phyloP scores from a whole-genome alignment of 805 yeast genomes.

The Candida jianshihensis region DNA sequence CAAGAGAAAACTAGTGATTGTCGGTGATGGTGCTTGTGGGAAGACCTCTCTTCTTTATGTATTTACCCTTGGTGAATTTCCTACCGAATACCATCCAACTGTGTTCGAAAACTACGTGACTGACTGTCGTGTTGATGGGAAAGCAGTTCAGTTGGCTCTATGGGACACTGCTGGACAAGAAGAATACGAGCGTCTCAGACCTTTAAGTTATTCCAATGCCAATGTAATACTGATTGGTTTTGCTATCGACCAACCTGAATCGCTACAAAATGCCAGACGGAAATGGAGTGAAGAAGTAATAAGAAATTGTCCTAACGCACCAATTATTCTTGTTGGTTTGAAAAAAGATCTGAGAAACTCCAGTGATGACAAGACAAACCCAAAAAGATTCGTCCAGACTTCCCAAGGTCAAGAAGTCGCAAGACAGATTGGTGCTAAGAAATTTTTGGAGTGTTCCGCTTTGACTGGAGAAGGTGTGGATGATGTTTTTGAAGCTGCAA shows the following conservation, averaged over 20 bases:
- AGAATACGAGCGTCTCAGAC: conserved; percentile 86
- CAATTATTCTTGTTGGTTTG: conserved; percentile 73
- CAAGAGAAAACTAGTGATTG: conserved; percentile 76
- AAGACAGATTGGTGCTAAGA: conserved; percentile 71
- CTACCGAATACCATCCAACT: conserved; percentile 88
- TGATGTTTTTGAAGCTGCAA: conserved; percentile 87
- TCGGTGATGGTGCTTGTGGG: conserved; percentile 95
- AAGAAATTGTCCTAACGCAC: conserved; percentile 74
- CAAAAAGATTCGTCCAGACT: conserved; percentile 42
- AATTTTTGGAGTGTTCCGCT: conserved; percentile 83
- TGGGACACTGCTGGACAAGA: conserved; percentile 99
- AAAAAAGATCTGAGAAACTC: conserved; percentile 69
- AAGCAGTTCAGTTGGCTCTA: conserved; percentile 76
- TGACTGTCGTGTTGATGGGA: conserved; percentile 90
- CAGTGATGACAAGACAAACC: conserved; percentile 26
- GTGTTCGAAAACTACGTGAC: conserved; percentile 93
- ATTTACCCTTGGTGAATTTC: conserved; percentile 88
- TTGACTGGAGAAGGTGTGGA: conserved; percentile 93
- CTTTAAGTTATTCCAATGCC: conserved; percentile 81
- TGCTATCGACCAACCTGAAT: conserved; percentile 79
- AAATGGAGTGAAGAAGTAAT: conserved; percentile 87
- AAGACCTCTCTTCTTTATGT: conserved; percentile 87
- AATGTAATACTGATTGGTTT: conserved; percentile 82
- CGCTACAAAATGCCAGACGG: conserved; percentile 70
- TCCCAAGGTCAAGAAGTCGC: conserved; percentile 65